Evolutionary conservation across 192 early-diverging fungal genomes (phyloP).

Genomic region (Piromyces sp.): DNA sequence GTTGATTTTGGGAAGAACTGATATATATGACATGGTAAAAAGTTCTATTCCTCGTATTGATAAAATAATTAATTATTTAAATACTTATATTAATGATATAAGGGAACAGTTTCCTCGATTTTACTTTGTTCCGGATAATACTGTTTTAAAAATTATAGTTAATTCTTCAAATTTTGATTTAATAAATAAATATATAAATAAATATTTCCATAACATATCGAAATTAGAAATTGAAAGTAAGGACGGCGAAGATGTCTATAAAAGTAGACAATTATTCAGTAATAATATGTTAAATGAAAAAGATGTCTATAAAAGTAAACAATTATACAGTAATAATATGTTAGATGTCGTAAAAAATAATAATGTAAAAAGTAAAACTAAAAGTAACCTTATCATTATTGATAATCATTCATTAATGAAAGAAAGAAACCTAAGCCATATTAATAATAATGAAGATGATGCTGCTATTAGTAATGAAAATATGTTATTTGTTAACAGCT

Average conservation of each 20-base stretch:
- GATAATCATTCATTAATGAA: too few relatives aligned
- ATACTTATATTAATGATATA: neutral
- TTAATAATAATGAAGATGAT: neutral
- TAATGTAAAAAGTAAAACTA: too few relatives aligned
- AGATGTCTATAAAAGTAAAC: too few relatives aligned
- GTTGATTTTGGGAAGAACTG: neutral
- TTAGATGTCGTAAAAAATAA: too few relatives aligned
- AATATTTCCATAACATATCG: neutral
- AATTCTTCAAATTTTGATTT: neutral
- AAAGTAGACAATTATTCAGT: too few relatives aligned
- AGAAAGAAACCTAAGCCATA: too few relatives aligned
- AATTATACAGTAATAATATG: too few relatives aligned
- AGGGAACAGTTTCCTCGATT: neutral
- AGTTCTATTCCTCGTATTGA: neutral
- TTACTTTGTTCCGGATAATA: neutral
- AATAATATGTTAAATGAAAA: too few relatives aligned
- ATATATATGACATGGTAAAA: neutral
- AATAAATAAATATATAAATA: neutral
- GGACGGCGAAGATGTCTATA: too few relatives aligned
- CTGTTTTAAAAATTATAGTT: neutral
- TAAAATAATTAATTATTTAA: neutral
- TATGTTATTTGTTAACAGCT: too few relatives aligned
- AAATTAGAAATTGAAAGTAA: neutral
- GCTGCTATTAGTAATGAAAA: neutral
- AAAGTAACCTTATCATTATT: too few relatives aligned